Evolutionary conservation across 345 rosid species (phyloP), one percentile per base, ranked within the genome.

Genomic region (Hypericum perforatum): DNA sequence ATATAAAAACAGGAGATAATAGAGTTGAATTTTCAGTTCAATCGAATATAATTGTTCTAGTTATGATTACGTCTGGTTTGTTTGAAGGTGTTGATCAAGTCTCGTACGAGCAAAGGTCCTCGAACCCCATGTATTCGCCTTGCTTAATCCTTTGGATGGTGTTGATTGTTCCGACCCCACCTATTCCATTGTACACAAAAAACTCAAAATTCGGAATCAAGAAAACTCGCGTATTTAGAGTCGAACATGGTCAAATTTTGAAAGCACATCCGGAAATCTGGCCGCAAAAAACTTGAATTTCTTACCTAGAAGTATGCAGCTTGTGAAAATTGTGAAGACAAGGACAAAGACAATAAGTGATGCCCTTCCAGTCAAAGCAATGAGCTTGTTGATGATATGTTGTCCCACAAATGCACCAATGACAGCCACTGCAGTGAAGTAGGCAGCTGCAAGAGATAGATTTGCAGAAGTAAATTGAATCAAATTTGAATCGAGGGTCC

Each of bases 51-150:
- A 22, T 22, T 22, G 4, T 22, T 22, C 32, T 22, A 22, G 32
- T 22, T 22, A 4, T 22, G 32, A 22, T 22, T 4, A 22, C 2
- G 32, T 22, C 32, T 22, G 32, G 32, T 22, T 22, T 22, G 32
- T 22, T 22, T 22, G 32, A 22, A 22, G 2, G 32, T 1, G 32
- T 0, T 46, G 16, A 16, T 46, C 11, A 44, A 11, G 9, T 12
- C 48, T 13, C 8, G 16, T n/a, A n/a, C 49, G 7, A 3, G 63
- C 73, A 67, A 1, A 67, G 49, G 45, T 58, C 59, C 58, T 64
- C 62, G 48, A 72, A 57, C 9, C 73, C 77, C 73, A 61, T 57
- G 61, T 57, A 68, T 4, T 64, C 73, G 11, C 47, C 49, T 37
- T 12, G 32, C n/a, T 57, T 36, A 11, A 68, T 60, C 53, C 64